Evolutionary conservation across 2,329 filamentous ascomycete species (phyloP).

Genomic region (Penicillium capsulatum): DNA sequence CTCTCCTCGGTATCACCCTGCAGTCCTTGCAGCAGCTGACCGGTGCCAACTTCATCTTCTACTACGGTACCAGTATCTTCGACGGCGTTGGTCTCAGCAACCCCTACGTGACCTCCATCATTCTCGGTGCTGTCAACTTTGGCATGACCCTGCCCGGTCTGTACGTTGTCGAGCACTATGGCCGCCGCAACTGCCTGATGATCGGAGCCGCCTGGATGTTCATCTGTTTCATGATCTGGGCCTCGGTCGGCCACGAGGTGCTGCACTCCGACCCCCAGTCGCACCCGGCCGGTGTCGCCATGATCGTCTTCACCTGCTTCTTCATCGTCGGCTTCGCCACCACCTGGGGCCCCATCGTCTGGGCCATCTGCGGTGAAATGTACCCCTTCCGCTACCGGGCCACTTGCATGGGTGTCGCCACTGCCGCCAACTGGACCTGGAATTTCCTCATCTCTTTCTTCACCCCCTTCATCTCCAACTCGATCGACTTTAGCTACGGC

Average conservation of each 20-base stretch:
- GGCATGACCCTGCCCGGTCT: conserved; percentile 63
- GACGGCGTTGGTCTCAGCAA: conserved; percentile 62
- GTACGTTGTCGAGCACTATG: conserved; percentile 66
- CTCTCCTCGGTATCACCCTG: conserved; percentile 43
- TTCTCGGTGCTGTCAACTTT: conserved; percentile 66
- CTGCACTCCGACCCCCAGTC: conserved; percentile 38
- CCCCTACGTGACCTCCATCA: conserved; percentile 64
- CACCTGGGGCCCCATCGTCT: conserved; percentile 63
- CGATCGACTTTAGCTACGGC: conserved; percentile 71
- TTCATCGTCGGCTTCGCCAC: conserved; percentile 69
- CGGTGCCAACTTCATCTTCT: conserved; percentile 51
- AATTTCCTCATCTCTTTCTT: conserved; percentile 76
- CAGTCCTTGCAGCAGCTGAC: conserved; percentile 49
- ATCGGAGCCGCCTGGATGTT: conserved; percentile 65
- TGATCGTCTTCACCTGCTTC: conserved; percentile 70
- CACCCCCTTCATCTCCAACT: conserved; percentile 69
- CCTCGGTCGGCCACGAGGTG: conserved; percentile 52
- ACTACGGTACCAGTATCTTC: conserved; percentile 60
- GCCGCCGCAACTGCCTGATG: conserved; percentile 65
- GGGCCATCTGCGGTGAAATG: conserved; percentile 45
- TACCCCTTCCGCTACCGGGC: conserved; percentile 55
- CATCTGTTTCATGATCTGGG: conserved; percentile 59
- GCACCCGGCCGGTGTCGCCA: conserved; percentile 57
- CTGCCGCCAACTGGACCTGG: conserved; percentile 73
- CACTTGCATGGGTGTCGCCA: conserved; percentile 72